A percentile compares a stretch with the other conserved stretches of the same genome.
phyloP scores from a whole-genome alignment of 2,329 filamentous ascomycete species.

The Cladosporium sp. region DNA sequence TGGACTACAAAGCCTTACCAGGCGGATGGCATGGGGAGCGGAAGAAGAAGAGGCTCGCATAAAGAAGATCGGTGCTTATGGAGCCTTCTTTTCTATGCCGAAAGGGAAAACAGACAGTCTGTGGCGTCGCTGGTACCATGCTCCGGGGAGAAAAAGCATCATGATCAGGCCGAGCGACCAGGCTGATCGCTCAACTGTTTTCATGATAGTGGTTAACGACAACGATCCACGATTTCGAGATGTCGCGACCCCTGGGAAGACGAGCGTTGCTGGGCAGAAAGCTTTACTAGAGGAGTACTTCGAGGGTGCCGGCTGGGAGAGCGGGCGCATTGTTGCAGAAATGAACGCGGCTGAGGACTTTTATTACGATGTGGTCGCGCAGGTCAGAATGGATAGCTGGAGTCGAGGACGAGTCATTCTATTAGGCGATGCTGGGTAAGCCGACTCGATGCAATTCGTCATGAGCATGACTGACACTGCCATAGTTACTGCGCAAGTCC shows the following conservation, averaged over 20 bases:
- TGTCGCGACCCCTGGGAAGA: conserved; percentile 16
- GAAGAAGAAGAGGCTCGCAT: conserved; percentile 18
- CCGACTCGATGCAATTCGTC: not conserved
- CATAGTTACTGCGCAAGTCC: conserved; percentile 26
- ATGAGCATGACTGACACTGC: not conserved
- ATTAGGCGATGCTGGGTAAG: conserved; percentile 26
- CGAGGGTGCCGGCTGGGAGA: conserved; percentile 26
- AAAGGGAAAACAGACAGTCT: conserved; percentile 21
- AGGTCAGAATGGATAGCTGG: conserved; percentile 28
- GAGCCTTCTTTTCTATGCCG: conserved; percentile 30
- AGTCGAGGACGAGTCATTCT: conserved; percentile 27
- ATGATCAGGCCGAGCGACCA: conserved; percentile 28
- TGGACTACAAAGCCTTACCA: conserved; percentile 26
- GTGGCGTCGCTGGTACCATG: conserved; percentile 32
- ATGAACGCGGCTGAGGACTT: conserved; percentile 29
- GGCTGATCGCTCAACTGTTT: conserved; percentile 20
- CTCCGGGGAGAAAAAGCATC: conserved; percentile 24
- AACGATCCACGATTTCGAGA: conserved; percentile 19
- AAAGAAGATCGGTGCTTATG: conserved; percentile 24
- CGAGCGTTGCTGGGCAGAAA: conserved; percentile 22
- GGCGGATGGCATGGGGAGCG: conserved; percentile 25
- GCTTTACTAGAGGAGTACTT: conserved; percentile 26
- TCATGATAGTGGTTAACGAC: conserved; percentile 23
- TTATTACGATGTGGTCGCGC: conserved; percentile 29
- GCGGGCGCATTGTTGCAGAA: conserved; percentile 21